Percentiles rank a stretch among this genome's conserved stretches.
Conservation (phyloP, 768 basidiomycete genomes). For the Tulasnella sp. region DNA sequence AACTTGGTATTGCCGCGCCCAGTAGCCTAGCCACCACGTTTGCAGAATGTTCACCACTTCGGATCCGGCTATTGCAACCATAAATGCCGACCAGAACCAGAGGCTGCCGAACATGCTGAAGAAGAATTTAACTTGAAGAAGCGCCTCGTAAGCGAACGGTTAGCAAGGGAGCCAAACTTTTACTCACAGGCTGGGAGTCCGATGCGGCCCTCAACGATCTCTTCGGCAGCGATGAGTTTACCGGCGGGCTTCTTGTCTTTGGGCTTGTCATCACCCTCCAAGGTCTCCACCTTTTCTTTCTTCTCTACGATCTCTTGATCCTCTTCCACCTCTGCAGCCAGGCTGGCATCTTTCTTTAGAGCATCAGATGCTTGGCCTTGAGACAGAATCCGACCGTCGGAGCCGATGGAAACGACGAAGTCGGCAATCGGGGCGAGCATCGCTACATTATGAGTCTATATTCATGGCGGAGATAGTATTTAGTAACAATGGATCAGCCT, state of each 20-base stretch:
- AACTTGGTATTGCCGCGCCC: slow-evolving; percentile 24
- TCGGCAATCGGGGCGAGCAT: slow-evolving; percentile 52
- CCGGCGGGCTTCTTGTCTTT: slow-evolving; percentile 40
- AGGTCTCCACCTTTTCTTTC: slow-evolving; percentile 34
- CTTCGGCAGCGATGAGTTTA: slow-evolving; percentile 63
- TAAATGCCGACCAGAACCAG: slow-evolving; percentile 36
- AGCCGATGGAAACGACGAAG: slow-evolving; percentile 53
- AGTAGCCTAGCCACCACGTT: slow-evolving; percentile 45
- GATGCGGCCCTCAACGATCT: slow-evolving; percentile 57
- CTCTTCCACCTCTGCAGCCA: slow-evolving; percentile 35
- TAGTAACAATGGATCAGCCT: neutral
- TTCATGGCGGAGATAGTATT: neutral
- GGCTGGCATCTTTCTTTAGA: slow-evolving; percentile 41
- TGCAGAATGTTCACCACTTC: slow-evolving; percentile 34
- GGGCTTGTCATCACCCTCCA: slow-evolving; percentile 30
- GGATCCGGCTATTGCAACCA: slow-evolving; percentile 29
- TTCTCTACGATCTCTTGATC: slow-evolving; percentile 33
- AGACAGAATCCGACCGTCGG: slow-evolving; percentile 50
- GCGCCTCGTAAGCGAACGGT: neutral
- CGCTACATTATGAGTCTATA: slow-evolving; percentile 51
- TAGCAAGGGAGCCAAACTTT: neutral
- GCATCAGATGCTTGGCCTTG: slow-evolving; percentile 50
- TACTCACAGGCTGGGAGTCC: slow-evolving; percentile 46
- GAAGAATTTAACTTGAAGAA: slow-evolving; percentile 38
- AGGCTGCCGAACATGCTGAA: slow-evolving; percentile 34